These are phyloP conservation scores for Citrullus amarus DNA, from an alignment of 306 rosid species.

Conservation along the genomic window DNA sequence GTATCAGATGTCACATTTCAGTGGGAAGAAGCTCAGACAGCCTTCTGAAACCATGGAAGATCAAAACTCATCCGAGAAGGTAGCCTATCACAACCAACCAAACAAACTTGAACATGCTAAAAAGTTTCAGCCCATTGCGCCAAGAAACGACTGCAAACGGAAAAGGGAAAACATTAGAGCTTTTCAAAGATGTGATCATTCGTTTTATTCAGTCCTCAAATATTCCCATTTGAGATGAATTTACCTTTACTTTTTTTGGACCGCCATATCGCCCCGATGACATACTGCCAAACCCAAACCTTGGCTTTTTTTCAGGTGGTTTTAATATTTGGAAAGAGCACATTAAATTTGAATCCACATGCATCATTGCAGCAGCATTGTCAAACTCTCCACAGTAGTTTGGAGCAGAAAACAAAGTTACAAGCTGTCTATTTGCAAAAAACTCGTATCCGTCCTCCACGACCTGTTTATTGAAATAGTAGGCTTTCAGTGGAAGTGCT, in stretches of 20 bases:
- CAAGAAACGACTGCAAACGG: background rate
- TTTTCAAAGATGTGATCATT: background rate
- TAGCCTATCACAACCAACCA: background rate
- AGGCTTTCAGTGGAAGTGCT: background rate
- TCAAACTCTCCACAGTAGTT: conserved; percentile 91
- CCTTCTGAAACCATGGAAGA: background rate
- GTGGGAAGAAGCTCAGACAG: background rate
- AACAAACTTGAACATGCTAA: background rate
- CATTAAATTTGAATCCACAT: conserved; percentile 55
- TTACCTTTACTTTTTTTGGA: conserved; percentile 39
- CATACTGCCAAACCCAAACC: conserved; percentile 37
- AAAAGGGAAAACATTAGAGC: background rate
- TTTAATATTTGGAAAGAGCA: conserved; percentile 73
- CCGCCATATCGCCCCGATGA: conserved; percentile 21
- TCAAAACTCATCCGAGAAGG: background rate
- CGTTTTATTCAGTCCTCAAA: background rate
- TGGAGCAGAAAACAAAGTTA: conserved; percentile 83
- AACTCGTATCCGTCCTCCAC: conserved; percentile 92
- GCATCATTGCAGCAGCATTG: conserved; percentile 90
- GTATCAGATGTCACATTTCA: background rate
- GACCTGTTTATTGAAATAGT: conserved; percentile 36
- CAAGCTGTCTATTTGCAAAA: conserved; percentile 65
- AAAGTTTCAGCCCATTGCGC: background rate
- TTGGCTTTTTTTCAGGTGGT: conserved; percentile 53
- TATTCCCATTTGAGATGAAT: background rate